Percentiles rank a stretch among this genome's conserved stretches.
Evolutionary conservation across 202 grass and related monocot species (phyloP).

Genomic region (Carex arenaria): DNA sequence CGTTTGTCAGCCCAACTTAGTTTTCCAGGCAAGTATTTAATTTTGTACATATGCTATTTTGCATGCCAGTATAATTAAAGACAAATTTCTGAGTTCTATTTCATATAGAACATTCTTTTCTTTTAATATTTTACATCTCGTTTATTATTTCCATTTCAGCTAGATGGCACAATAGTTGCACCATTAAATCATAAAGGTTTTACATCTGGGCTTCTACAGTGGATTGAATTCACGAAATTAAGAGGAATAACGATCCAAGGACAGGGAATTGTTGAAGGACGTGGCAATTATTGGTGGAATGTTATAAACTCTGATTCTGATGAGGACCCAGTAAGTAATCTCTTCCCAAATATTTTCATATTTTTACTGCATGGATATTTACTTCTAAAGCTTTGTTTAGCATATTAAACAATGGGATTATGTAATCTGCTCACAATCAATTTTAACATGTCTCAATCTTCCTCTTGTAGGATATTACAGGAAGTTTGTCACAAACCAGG

Average conservation of each 20-base stretch:
- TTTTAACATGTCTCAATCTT: background rate
- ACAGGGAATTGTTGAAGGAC: slow-evolving; percentile 48
- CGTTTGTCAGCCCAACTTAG: slow-evolving; percentile 34
- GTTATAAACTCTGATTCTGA: background rate
- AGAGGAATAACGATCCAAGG: slow-evolving; percentile 45
- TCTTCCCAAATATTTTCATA: background rate
- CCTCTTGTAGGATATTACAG: slow-evolving; percentile 2
- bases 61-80: background rate
- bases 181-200: slow-evolving; percentile 24
- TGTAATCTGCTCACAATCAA: background rate
- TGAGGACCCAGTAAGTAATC: background rate
- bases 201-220: slow-evolving; percentile 28
- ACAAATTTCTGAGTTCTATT: background rate
- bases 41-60: background rate
- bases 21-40: slow-evolving; percentile 39
- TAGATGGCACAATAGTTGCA: slow-evolving; percentile 53
- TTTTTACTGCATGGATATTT: background rate
- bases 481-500: slow-evolving; percentile 20
- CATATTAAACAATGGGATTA: background rate
- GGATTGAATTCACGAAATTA: slow-evolving; percentile 52
- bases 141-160: slow-evolving; percentile 26
- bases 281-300: slow-evolving; percentile 56
- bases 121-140: background rate
- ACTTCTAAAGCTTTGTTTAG: background rate
- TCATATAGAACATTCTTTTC: background rate